phyloP scores from a whole-genome alignment of 306 rosid genomes.

The Canavalia gladiata region DNA sequence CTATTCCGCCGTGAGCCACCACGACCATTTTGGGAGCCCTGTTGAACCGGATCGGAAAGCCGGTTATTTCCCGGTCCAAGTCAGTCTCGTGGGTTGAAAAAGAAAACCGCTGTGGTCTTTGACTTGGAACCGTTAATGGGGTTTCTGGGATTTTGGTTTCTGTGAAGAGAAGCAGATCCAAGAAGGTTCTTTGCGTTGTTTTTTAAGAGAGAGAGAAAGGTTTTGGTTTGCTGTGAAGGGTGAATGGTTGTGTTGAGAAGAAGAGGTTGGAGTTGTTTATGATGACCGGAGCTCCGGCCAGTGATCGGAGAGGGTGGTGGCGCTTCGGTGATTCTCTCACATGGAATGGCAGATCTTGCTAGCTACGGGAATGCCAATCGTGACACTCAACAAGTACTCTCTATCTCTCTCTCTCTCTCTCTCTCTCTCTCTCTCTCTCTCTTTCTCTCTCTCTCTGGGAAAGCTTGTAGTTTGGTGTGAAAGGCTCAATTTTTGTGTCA shows the following conservation, averaged over 20 bases:
- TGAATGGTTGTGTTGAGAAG: slow-evolving; percentile 80
- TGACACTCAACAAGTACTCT: slow-evolving; percentile 87
- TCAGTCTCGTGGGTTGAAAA: slow-evolving; percentile 51
- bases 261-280: slow-evolving; percentile 69
- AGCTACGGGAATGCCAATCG: slow-evolving; percentile 94
- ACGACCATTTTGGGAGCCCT: slow-evolving; percentile 25
- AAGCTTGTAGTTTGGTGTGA: slow-evolving; percentile 8
- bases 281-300: slow-evolving; percentile 89
- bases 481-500: slow-evolving; percentile 23
- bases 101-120: slow-evolving; percentile 39
- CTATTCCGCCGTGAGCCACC: slow-evolving; percentile 4
- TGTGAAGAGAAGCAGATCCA: slow-evolving; percentile 62
- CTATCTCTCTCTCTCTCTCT: slow-evolving; percentile 24
- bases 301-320: slow-evolving; percentile 96
- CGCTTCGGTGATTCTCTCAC: slow-evolving; percentile 72
- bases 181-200: slow-evolving; percentile 39
- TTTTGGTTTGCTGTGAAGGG: slow-evolving; percentile 59
- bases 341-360: slow-evolving; percentile 99
- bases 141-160: slow-evolving; percentile 50
- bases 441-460: slow-evolving; percentile 11
- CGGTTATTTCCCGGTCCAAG: slow-evolving; percentile 33
- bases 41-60: slow-evolving; percentile 25
- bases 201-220: slow-evolving; percentile 33
- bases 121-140: slow-evolving; percentile 57
- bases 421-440: slow-evolving; percentile 10